Conservation (phyloP, 1,284 basidiomycete genomes). For the Leccinum pallidistipes region DNA sequence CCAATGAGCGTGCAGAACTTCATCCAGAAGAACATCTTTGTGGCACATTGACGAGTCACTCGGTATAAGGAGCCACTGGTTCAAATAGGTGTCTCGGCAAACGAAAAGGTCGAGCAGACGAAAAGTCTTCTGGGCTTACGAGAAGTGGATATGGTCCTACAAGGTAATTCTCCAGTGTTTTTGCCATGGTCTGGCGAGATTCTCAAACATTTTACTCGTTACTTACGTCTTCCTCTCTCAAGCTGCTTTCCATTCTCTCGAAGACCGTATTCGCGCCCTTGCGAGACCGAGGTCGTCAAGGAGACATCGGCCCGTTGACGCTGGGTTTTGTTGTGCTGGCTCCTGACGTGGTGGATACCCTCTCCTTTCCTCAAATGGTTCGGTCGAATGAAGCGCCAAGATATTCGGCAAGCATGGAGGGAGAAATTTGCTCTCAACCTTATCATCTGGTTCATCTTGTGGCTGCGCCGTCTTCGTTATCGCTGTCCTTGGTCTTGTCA, state of each 20-base stretch:
- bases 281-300: too few relatives aligned
- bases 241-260: slow-evolving; percentile 83
- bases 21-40: slow-evolving; percentile 79
- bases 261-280: slow-evolving; percentile 80
- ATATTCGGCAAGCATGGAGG: too few relatives aligned
- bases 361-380: too few relatives aligned
- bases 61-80: slow-evolving; percentile 63
- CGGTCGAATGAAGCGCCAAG: too few relatives aligned
- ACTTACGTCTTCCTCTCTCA: slow-evolving; percentile 89
- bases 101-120: slow-evolving; percentile 57
- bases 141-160: slow-evolving; percentile 76
- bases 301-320: too few relatives aligned
- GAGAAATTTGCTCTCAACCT: too few relatives aligned
- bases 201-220: slow-evolving; percentile 5
- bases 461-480: too few relatives aligned
- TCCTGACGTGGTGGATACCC: too few relatives aligned
- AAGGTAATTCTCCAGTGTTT: slow-evolving; percentile 52
- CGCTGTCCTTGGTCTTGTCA: too few relatives aligned
- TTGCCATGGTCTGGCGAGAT: not conserved
- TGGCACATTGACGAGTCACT: slow-evolving; percentile 69
- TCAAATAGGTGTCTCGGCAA: slow-evolving; percentile 41
- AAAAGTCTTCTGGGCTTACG: slow-evolving; percentile 64
- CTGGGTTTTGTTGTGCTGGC: too few relatives aligned
- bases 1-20: slow-evolving; percentile 89
- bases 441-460: too few relatives aligned